Evolutionary conservation across 2,329 filamentous ascomycete genomes (phyloP), one percentile per base, ranked within the genome.

Genomic region (Exophiala xenobiotica): DNA sequence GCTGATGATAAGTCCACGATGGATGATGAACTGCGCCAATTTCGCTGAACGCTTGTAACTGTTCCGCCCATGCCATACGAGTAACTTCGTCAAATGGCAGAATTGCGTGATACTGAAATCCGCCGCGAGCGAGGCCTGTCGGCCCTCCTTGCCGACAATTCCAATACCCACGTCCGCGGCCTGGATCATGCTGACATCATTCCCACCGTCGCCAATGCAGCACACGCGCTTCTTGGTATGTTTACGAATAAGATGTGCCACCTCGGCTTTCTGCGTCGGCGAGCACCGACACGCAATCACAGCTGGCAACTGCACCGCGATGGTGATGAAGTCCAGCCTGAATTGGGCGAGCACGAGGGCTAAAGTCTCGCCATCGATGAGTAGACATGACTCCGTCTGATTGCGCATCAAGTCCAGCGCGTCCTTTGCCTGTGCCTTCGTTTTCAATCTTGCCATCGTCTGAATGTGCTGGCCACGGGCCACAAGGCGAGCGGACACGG

Each of bases 111-210:
- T 95, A 53, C 87, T 93, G 70, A 99, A 99, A 68, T 99, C 93
- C 8, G 93, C 95, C 0, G 95, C 95, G 40, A 99, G 78, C 65
- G 87, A 93, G 27, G 93, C 93, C 74, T 99, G 93, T 18, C 89
- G 84, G 26, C 93, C 93, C 74, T 99, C 93, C 74, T 99, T 99
- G 54, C 93, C 93, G 1, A 97, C 93, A 56, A 99, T 99, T 55
- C 93, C 93, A 20, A 99, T 92, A 54, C 95, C 95, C 0, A 99
- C 91, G 65, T 99, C 93, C 1, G 95, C 93, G 6, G 93, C 92
- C 75, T 97, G 93, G 61, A 99, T 99, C 93, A 99, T 99, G 61
- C 87, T 92, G 4, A 99, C 93, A 68, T 99, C 95, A 71, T 99
- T 99, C 63, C 95, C 93, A 60, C 93, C 93, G 65, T 99, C 93